phyloP scores from a whole-genome alignment of 2,329 filamentous ascomycete species.

The Elsinoe batatas region DNA sequence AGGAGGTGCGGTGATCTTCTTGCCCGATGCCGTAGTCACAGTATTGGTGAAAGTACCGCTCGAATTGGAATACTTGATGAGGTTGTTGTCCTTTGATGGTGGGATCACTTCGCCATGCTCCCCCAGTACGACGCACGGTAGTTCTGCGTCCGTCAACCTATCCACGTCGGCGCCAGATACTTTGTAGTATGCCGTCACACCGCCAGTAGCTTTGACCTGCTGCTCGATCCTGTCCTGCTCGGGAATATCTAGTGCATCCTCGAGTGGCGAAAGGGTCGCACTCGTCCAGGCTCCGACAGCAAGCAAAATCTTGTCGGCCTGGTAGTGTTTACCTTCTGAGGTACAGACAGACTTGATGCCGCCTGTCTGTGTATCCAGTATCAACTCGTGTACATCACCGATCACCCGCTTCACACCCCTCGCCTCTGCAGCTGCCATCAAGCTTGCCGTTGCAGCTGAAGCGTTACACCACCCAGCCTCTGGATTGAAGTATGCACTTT shows the following conservation, averaged over 20 bases:
- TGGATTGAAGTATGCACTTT: slow-evolving; percentile 40
- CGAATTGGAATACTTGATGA: slow-evolving; percentile 54
- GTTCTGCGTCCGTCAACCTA: slow-evolving; percentile 31
- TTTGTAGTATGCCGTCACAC: slow-evolving; percentile 48
- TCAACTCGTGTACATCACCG: slow-evolving; percentile 36
- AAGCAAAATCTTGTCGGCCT: slow-evolving; percentile 46
- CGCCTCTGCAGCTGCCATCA: slow-evolving; percentile 35
- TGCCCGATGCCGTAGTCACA: slow-evolving; percentile 37
- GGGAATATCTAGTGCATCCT: slow-evolving; percentile 34
- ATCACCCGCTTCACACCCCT: slow-evolving; percentile 38
- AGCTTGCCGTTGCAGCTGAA: slow-evolving; percentile 34
- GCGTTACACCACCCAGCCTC: slow-evolving; percentile 47
- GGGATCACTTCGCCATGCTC: slow-evolving; percentile 40
- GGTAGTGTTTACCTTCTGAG: slow-evolving; percentile 36
- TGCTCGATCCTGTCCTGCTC: slow-evolving; percentile 40
- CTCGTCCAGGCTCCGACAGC: slow-evolving; percentile 50
- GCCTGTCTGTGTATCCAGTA: slow-evolving; percentile 29
- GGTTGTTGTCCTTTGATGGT: slow-evolving; percentile 36
- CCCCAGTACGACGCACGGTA: slow-evolving; percentile 46
- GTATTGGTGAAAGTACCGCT: slow-evolving; percentile 47
- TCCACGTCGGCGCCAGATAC: slow-evolving; percentile 42
- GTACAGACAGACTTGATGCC: slow-evolving; percentile 38
- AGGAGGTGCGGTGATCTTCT: slow-evolving; percentile 45
- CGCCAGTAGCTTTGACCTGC: slow-evolving; percentile 49
- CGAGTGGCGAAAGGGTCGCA: slow-evolving; percentile 41